Percentiles rank a stretch among this genome's conserved stretches.
Evolutionary conservation across 2,329 filamentous ascomycete species (phyloP).

Genomic region (Trichoderma semiorbis): DNA sequence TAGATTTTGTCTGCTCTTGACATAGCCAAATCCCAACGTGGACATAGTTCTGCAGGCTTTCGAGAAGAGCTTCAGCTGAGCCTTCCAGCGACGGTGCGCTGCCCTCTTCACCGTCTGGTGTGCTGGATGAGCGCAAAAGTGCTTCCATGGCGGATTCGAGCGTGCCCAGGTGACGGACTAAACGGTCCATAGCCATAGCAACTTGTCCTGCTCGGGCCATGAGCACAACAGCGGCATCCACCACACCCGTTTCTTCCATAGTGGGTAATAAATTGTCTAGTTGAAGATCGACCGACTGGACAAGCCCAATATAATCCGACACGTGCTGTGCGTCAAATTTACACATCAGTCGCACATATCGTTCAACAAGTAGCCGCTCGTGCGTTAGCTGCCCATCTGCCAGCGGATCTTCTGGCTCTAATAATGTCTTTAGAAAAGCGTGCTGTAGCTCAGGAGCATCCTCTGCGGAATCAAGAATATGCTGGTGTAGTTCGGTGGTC

Average conservation of each 20-base stretch:
- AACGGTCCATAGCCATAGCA: constrained; percentile 75
- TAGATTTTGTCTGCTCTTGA: constrained; percentile 72
- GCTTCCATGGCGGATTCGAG: constrained; percentile 76
- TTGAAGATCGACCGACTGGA: constrained; percentile 74
- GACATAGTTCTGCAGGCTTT: constrained; percentile 80
- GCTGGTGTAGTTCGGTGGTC: constrained; percentile 62
- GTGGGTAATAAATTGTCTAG: constrained; percentile 78
- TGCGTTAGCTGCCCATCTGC: constrained; percentile 31
- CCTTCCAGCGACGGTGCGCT: constrained; percentile 53
- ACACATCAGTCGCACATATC: constrained; percentile 90
- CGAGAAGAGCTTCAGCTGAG: constrained; percentile 69
- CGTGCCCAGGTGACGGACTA: constrained; percentile 76
- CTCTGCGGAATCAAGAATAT: constrained; percentile 59
- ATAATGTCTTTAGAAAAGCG: constrained; percentile 69
- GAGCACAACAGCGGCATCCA: constrained; percentile 89
- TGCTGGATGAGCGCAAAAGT: constrained; percentile 54
- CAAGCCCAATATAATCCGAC: constrained; percentile 73
- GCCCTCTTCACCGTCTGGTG: constrained; percentile 43
- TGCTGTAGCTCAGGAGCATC: constrained; percentile 65
- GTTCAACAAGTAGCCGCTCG: constrained; percentile 67
- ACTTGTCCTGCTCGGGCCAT: constrained; percentile 86
- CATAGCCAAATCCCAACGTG: constrained; percentile 96
- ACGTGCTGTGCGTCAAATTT: constrained; percentile 77
- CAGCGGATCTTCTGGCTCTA: constrained; percentile 56
- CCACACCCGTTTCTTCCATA: constrained; percentile 83